Conservation (phyloP, 495 filamentous ascomycete species). For the Tuber borchii region DNA sequence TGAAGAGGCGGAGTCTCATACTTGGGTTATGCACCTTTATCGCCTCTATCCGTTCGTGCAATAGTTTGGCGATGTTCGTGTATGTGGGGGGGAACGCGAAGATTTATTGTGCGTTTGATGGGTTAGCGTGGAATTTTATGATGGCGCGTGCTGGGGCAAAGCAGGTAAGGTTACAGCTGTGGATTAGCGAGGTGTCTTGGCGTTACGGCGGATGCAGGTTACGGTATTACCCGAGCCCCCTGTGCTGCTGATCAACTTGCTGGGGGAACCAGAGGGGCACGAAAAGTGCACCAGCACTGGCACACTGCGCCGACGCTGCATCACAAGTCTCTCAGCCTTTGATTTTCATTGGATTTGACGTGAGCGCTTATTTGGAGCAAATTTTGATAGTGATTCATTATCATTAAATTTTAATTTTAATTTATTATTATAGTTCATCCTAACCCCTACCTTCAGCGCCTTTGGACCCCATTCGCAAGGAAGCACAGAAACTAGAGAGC, state of each 20-base stretch:
- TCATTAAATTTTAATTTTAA: not conserved
- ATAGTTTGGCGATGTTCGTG: not conserved
- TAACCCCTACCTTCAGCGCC: not conserved
- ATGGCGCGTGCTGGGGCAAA: not conserved
- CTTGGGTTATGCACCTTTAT: conserved; percentile 23
- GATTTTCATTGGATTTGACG: no score
- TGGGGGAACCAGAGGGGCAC: no score
- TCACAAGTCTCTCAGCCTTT: no score
- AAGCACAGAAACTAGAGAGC: not conserved
- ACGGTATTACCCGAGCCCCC: no score
- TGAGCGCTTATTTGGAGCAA: not conserved
- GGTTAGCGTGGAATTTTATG: not conserved
- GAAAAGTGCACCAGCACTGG: no score
- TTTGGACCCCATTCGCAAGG: not conserved
- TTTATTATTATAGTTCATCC: not conserved
- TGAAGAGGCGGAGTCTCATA: conserved; percentile 76
- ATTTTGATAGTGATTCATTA: not conserved
- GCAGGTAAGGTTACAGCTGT: not conserved
- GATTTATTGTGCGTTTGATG: not conserved
- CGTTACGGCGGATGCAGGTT: not conserved
- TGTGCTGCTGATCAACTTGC: no score
- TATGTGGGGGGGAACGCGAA: not conserved
- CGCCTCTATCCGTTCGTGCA: not conserved
- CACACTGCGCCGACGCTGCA: no score
- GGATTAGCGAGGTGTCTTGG: not conserved